These are phyloP conservation scores for Podospora anserina DNA, from an alignment of 495 filamentous ascomycete species.

Conservation along the genomic window DNA sequence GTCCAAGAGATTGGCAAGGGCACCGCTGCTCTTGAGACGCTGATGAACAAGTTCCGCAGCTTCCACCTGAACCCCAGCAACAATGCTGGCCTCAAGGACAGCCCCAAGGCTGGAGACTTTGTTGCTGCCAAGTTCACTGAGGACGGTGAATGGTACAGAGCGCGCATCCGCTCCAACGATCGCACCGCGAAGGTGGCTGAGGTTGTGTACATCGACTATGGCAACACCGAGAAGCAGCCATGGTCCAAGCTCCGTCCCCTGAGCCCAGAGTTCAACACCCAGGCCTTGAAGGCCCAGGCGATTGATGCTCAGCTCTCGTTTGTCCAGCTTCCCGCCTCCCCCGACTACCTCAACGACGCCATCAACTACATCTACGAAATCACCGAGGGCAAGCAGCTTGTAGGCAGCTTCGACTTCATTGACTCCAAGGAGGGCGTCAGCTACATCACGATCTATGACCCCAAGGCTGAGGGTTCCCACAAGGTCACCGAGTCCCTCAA, in stretches of 20 bases:
- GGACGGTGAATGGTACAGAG: conserved; percentile 93
- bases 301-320: conserved; percentile 84
- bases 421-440: conserved; percentile 70
- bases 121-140: conserved; percentile 85
- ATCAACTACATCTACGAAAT: conserved; percentile 65
- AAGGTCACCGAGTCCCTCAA: conserved; percentile 69
- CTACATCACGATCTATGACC: conserved; percentile 84
- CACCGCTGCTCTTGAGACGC: conserved; percentile 71
- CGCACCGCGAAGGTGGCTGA: conserved; percentile 82
- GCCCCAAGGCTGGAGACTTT: conserved; percentile 86
- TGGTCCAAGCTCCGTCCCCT: conserved; percentile 81
- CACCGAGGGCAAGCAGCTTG: conserved; percentile 65
- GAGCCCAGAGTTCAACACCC: conserved; percentile 65
- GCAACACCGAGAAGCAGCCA: conserved; percentile 82
- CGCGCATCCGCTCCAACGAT: conserved; percentile 85
- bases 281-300: conserved; percentile 83
- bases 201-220: conserved; percentile 93
- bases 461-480: conserved; percentile 52
- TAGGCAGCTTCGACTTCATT: conserved; percentile 83
- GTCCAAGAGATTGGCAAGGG: conserved; percentile 82
- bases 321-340: conserved; percentile 72
- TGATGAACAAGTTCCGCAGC: conserved; percentile 84
- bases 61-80: conserved; percentile 79
- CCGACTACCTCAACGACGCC: conserved; percentile 78
- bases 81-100: conserved; percentile 62